A percentile compares a stretch with the other conserved stretches of the same genome.
phyloP scores from a whole-genome alignment of 805 yeast genomes.

The Candida manassasensis region DNA sequence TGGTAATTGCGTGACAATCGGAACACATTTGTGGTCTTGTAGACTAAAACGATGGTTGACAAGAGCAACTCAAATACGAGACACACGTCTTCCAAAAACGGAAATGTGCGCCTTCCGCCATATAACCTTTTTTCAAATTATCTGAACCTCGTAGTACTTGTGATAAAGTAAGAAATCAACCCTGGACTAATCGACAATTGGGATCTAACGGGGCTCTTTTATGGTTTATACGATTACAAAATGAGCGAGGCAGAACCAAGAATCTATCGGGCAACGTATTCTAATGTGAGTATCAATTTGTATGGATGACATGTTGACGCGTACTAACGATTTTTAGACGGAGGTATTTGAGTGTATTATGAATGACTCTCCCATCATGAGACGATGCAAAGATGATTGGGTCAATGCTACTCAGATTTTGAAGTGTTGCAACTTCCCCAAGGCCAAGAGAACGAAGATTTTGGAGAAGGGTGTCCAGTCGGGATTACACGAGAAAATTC shows the following conservation, averaged over 20 bases:
- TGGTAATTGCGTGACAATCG: too few relatives aligned
- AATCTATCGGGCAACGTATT: constrained; percentile 43
- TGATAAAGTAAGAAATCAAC: too few relatives aligned
- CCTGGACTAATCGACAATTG: too few relatives aligned
- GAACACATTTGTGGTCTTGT: too few relatives aligned
- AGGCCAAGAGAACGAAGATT: constrained; percentile 88
- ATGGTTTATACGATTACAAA: constrained; percentile 2
- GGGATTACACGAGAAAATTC: constrained; percentile 87
- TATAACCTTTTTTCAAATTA: neutral
- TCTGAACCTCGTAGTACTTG: too few relatives aligned
- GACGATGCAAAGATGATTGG: constrained; percentile 90
- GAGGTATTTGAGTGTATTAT: constrained; percentile 71
- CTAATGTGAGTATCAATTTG: constrained; percentile 34
- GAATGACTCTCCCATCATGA: constrained; percentile 76
- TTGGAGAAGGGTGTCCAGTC: constrained; percentile 90
- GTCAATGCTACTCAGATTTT: constrained; percentile 94
- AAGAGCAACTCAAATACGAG: too few relatives aligned
- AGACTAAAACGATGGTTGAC: too few relatives aligned
- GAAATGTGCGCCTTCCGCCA: neutral
- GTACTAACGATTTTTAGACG: constrained; percentile 22
- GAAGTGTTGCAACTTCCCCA: constrained; percentile 90
- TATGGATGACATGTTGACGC: constrained; percentile 4
- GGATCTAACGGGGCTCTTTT: neutral
- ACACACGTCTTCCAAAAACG: constrained; percentile 4
- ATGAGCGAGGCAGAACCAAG: constrained; percentile 32